A percentile compares a stretch with the other conserved stretches of the same genome.
Conservation (phyloP, 2,329 filamentous ascomycete genomes). For the Botrytis fragariae region DNA sequence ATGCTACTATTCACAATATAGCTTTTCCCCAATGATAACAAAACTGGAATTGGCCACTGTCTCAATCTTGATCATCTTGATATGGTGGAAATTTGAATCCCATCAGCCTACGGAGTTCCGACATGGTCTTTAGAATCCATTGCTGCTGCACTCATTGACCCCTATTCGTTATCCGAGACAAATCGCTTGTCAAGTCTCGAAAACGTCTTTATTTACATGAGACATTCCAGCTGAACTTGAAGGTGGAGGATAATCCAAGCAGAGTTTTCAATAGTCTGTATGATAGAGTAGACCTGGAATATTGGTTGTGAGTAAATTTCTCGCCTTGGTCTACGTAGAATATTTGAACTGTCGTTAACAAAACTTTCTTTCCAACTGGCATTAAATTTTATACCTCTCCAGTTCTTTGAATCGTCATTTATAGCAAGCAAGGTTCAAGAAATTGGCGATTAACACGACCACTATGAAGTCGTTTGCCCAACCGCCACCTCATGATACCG, state of each 20-base stretch:
- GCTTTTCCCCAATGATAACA: neutral
- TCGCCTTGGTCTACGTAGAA: neutral
- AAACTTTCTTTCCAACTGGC: neutral
- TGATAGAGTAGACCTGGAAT: neutral
- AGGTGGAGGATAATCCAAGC: neutral
- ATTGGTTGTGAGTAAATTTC: neutral
- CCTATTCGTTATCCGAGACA: conserved; percentile 1
- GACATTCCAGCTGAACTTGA: conserved; percentile 1
- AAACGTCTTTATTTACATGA: neutral
- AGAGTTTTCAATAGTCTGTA: neutral
- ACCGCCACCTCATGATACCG: neutral
- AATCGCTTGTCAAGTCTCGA: neutral
- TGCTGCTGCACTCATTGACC: neutral
- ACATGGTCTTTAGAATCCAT: no score
- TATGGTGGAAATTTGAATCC: neutral
- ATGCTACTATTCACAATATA: neutral
- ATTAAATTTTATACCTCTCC: neutral
- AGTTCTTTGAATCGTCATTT: no score
- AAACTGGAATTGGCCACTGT: neutral
- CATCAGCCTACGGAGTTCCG: neutral
- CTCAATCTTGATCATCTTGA: neutral
- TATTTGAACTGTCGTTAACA: neutral
- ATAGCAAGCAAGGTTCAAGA: neutral
- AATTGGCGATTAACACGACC: neutral
- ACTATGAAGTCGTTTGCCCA: neutral